These are phyloP conservation scores for Magnaporthales sp. DNA, from an alignment of 2,329 filamentous ascomycete species.

Conservation along the genomic window DNA sequence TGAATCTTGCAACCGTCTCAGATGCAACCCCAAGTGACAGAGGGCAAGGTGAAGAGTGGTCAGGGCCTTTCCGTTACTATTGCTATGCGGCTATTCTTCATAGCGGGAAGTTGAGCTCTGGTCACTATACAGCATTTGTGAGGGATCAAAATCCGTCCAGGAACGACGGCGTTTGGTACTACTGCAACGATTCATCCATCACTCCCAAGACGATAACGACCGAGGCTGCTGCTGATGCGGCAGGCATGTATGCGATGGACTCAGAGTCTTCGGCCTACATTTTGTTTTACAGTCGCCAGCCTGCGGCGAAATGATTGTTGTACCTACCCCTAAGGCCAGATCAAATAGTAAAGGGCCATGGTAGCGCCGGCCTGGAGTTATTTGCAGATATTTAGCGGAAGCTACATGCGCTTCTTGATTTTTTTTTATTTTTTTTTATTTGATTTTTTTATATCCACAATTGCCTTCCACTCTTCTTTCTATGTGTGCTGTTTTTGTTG, in stretches of 20 bases:
- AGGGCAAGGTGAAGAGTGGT: slow-evolving; percentile 9
- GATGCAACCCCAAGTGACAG: background rate
- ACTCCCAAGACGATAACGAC: slow-evolving; percentile 13
- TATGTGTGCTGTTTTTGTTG: background rate
- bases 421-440: background rate
- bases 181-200: slow-evolving; percentile 34
- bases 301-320: background rate
- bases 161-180: slow-evolving; percentile 36
- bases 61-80: slow-evolving; percentile 64
- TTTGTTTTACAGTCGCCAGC: slow-evolving; percentile 12
- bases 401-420: background rate
- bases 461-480: background rate
- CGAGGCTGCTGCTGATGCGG: slow-evolving; percentile 11
- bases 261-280: slow-evolving; percentile 13
- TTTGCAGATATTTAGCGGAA: background rate
- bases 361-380: background rate
- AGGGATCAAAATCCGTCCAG: slow-evolving; percentile 40
- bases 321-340: background rate
- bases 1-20: slow-evolving; percentile 44
- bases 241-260: slow-evolving; percentile 13
- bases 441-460: background rate
- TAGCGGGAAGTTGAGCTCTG: slow-evolving; percentile 58
- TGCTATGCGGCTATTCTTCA: slow-evolving; percentile 81
- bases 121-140: slow-evolving; percentile 73
- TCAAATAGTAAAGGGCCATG: background rate